Evolutionary conservation across 352 stramenopile genomes (phyloP).

Genomic region (Thalassiosira allenii): DNA sequence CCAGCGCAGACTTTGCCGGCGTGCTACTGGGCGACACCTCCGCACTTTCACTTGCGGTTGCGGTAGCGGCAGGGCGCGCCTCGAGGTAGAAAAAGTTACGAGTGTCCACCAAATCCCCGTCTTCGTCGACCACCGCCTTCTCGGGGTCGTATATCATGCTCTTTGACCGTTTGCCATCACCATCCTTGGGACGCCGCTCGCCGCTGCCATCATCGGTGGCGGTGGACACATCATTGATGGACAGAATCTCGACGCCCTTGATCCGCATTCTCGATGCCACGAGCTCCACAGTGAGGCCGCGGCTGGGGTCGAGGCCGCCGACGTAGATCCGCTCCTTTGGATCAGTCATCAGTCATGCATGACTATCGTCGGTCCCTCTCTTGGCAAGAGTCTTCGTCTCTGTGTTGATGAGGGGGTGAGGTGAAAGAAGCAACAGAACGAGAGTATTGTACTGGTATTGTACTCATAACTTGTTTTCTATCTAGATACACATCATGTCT

Average conservation of each 20-base stretch:
- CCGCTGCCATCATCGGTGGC: neutral
- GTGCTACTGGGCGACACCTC: neutral
- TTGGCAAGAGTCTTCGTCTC: too few species aligned
- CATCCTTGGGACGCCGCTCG: too few species aligned
- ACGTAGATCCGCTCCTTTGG: constrained; percentile 80
- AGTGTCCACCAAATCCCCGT: constrained; percentile 38
- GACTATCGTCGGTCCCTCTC: too few species aligned
- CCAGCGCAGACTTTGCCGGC: constrained; percentile 39
- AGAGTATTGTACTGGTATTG: too few species aligned
- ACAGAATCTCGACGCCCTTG: constrained; percentile 35
- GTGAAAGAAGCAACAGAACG: too few species aligned
- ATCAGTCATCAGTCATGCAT: constrained; percentile 4
- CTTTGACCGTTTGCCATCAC: neutral
- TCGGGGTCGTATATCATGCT: constrained; percentile 22
- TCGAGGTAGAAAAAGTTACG: constrained; percentile 57
- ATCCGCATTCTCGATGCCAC: constrained; percentile 64
- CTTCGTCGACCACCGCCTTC: constrained; percentile 29
- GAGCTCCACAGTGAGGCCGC: constrained; percentile 66
- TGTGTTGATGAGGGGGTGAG: too few species aligned
- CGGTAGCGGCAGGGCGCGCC: constrained; percentile 1
- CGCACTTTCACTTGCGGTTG: too few species aligned
- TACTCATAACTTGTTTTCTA: too few species aligned
- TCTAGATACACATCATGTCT: too few species aligned
- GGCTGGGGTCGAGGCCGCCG: constrained; percentile 72
- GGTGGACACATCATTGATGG: constrained; percentile 48